Evolutionary conservation across 176 grass and related monocot genomes (phyloP).

Genomic region (Eleusine indica): DNA sequence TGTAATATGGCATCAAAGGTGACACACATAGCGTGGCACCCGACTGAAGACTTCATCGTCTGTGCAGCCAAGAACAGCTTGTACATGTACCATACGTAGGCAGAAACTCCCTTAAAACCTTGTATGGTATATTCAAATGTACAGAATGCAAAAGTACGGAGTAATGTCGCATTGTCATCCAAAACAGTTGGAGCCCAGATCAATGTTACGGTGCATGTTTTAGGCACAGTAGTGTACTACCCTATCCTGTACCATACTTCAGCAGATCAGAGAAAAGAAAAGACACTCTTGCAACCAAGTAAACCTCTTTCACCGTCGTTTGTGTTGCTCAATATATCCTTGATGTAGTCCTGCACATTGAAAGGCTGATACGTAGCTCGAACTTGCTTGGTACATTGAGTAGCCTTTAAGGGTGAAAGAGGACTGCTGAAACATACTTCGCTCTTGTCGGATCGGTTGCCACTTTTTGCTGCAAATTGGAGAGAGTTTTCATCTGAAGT

Average conservation of each 20-base stretch:
- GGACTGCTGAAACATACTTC: constrained; percentile 29
- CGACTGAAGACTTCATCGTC: constrained; percentile 53
- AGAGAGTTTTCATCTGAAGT: constrained; percentile 17
- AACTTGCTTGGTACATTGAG: constrained; percentile 32
- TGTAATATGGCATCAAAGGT: constrained; percentile 64
- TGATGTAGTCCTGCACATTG: constrained; percentile 41
- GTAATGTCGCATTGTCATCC: not conserved
- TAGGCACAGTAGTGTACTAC: not conserved
- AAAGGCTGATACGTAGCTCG: constrained; percentile 33
- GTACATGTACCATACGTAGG: constrained; percentile 70
- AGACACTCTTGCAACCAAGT: constrained; percentile 67
- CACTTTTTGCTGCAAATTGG: constrained; percentile 2
- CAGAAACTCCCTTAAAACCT: not conserved
- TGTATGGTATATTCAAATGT: not conserved
- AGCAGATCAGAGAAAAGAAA: constrained; percentile 67
- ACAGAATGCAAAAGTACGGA: not conserved
- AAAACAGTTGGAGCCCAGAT: not conserved
- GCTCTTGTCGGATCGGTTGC: not conserved
- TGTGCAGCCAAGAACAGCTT: constrained; percentile 70
- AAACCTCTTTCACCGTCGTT: constrained; percentile 33
- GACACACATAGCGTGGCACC: constrained; percentile 69
- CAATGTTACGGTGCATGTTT: not conserved
- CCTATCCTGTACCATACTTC: not conserved
- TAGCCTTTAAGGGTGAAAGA: constrained; percentile 37
- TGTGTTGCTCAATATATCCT: constrained; percentile 27